These are phyloP conservation scores for Rhododendron henanense DNA, from an alignment of 148 eudicot species.

Conservation along the genomic window DNA sequence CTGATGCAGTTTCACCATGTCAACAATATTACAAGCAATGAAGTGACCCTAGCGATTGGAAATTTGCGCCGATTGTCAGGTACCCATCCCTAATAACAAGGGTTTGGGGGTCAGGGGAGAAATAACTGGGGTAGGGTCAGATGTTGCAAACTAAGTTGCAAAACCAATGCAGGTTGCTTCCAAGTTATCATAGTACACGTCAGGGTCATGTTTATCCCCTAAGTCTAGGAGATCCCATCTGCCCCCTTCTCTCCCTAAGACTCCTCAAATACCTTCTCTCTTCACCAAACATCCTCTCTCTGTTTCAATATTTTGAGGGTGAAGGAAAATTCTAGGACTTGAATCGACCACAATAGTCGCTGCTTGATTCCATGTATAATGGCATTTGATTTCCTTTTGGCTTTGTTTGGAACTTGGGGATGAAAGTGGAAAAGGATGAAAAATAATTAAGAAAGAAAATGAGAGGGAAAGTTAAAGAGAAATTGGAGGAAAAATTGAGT, in stretches of 20 bases:
- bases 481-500: too few species aligned
- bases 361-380: background rate
- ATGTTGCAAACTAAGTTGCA: background rate
- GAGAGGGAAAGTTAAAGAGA: too few species aligned
- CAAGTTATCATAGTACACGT: background rate
- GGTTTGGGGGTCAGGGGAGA: background rate
- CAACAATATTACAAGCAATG: background rate
- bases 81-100: background rate
- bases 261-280: background rate
- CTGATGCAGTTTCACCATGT: background rate
- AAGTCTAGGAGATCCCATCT: background rate
- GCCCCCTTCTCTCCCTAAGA: background rate
- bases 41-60: background rate
- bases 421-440: too few species aligned
- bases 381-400: background rate
- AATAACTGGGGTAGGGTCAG: background rate
- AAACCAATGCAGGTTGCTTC: background rate
- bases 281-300: background rate
- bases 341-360: background rate
- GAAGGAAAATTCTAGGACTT: background rate
- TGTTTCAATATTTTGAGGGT: background rate
- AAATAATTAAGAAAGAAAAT: too few species aligned
- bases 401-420: too few species aligned
- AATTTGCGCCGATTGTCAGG: background rate
- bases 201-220: background rate